Evolutionary conservation across 208 protist species (phyloP).

Genomic region (Trichomonas tenax): DNA sequence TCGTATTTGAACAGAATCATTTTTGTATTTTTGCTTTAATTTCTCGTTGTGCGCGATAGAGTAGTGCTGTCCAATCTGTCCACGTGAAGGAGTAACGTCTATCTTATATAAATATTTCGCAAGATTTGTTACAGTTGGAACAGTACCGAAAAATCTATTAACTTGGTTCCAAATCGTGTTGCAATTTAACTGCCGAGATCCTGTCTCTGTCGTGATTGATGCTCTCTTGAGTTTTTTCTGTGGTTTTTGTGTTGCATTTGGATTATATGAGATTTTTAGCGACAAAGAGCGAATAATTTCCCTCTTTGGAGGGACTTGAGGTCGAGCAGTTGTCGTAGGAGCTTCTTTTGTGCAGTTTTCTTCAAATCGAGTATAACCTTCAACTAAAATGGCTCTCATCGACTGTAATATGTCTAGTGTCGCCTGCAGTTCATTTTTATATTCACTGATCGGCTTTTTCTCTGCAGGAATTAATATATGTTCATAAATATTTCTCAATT

Average conservation of each 20-base stretch:
- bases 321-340: background rate
- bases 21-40: background rate
- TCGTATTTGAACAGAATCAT: background rate
- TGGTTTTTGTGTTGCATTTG: background rate
- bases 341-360: background rate
- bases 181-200: background rate
- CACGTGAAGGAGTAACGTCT: background rate
- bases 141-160: background rate
- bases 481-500: background rate
- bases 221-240: background rate
- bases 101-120: background rate
- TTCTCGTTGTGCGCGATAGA: background rate
- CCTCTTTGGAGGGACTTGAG: background rate
- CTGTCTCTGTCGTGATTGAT: background rate
- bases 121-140: background rate
- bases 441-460: background rate
- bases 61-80: background rate
- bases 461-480: background rate
- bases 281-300: background rate
- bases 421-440: background rate
- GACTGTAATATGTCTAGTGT: background rate
- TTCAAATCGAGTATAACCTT: background rate
- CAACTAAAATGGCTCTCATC: background rate
- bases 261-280: background rate
- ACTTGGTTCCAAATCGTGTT: constrained; percentile 8